phyloP scores from a whole-genome alignment of 345 rosid genomes.

The Psidium guajava region DNA sequence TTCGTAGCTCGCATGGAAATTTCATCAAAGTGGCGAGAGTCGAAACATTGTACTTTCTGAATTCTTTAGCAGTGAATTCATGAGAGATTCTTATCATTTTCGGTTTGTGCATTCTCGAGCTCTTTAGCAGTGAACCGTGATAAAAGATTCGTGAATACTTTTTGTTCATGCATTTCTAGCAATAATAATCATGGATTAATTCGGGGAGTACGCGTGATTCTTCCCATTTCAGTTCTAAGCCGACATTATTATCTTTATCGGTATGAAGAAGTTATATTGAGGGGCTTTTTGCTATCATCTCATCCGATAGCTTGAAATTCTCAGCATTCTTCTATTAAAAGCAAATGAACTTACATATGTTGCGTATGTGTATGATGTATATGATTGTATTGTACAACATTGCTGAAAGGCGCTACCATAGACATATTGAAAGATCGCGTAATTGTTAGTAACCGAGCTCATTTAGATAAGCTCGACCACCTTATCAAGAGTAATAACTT shows the following conservation, averaged over 20 bases:
- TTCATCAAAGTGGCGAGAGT: neutral
- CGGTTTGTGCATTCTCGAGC: fast-evolving
- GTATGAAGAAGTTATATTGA: neutral
- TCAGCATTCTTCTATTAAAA: neutral
- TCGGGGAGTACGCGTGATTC: neutral
- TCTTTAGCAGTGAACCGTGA: neutral
- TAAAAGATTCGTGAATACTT: too few species aligned
- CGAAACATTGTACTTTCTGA: neutral
- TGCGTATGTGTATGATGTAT: neutral
- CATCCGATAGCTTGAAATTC: neutral
- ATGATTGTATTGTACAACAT: neutral
- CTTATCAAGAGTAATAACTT: neutral
- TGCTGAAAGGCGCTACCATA: neutral
- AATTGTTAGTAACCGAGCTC: neutral
- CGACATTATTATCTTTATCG: neutral
- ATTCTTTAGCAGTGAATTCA: neutral
- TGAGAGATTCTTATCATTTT: neutral
- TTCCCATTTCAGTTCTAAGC: neutral
- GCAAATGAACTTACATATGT: neutral
- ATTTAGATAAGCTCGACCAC: neutral
- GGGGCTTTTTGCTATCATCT: neutral
- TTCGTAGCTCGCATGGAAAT: neutral
- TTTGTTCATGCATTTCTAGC: neutral
- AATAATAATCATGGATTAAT: neutral
- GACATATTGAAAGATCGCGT: neutral